phyloP scores from a whole-genome alignment of 495 filamentous ascomycete genomes.

The Neohortaea acidophila region DNA sequence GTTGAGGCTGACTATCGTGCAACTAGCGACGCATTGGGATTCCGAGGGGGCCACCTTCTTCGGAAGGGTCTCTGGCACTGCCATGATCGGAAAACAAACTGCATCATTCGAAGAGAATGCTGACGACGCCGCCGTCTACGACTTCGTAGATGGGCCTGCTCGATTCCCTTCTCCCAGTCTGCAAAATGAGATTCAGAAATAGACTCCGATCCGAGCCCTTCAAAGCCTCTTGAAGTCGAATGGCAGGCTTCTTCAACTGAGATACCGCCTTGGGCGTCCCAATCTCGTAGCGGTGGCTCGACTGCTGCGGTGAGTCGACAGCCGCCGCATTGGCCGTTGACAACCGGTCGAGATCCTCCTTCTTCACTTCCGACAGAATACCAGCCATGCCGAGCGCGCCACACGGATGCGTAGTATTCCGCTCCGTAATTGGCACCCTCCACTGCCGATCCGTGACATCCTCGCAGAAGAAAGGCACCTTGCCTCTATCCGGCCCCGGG shows the following conservation, averaged over 20 bases:
- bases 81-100: too few species aligned
- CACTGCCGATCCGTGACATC: conserved; percentile 35
- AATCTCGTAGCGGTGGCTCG: neutral
- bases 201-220: neutral
- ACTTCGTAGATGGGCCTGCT: conserved; percentile 1
- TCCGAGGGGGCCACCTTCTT: too few species aligned
- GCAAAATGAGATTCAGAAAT: conserved; percentile 4
- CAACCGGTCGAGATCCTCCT: neutral
- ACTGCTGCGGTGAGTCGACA: neutral
- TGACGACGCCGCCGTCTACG: conserved; percentile 6
- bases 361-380: neutral
- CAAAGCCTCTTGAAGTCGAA: neutral
- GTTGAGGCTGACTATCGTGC: too few species aligned
- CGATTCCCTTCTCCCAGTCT: neutral
- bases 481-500: conserved; percentile 13
- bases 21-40: too few species aligned
- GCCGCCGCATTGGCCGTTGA: conserved; percentile 2
- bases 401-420: conserved; percentile 29
- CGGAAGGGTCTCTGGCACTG: too few species aligned
- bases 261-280: neutral
- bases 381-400: conserved; percentile 30
- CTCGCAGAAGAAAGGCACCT: conserved; percentile 42
- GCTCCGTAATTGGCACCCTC: conserved; percentile 29
- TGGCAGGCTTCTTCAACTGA: neutral
- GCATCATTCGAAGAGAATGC: conserved; percentile 5